These are phyloP conservation scores for Xylaria sp. DNA, from an alignment of 2,329 filamentous ascomycete species.

Conservation along the genomic window DNA sequence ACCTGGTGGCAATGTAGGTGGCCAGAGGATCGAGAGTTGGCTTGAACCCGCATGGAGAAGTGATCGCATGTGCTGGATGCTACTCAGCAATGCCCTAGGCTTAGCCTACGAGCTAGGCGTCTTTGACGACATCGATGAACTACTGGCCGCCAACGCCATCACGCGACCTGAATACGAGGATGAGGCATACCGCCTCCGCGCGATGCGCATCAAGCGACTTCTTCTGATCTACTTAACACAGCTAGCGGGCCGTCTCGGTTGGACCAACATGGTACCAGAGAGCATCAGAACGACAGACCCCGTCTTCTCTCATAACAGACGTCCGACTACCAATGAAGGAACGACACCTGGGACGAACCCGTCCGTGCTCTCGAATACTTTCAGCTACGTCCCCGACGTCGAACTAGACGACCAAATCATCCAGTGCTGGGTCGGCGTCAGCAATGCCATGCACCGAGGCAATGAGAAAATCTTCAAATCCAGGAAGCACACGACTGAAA, in stretches of 20 bases:
- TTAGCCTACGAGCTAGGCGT: constrained; percentile 94
- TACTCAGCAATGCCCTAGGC: constrained; percentile 89
- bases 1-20: constrained; percentile 72
- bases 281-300: constrained; percentile 68
- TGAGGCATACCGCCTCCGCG: constrained; percentile 78
- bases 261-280: constrained; percentile 92
- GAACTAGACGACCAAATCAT: constrained; percentile 76
- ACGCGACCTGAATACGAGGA: constrained; percentile 76
- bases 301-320: constrained; percentile 62
- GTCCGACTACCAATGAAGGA: constrained; percentile 63
- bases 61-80: constrained; percentile 98
- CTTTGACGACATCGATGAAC: constrained; percentile 87
- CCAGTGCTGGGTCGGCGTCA: constrained; percentile 94
- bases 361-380: constrained; percentile 65
- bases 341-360: constrained; percentile 69
- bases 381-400: constrained; percentile 74
- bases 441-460: constrained; percentile 88
- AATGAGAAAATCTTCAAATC: constrained; percentile 91
- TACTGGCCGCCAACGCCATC: constrained; percentile 67
- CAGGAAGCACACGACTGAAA: constrained; percentile 84
- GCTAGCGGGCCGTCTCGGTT: constrained; percentile 89
- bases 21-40: constrained; percentile 91
- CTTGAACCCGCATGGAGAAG: constrained; percentile 94
- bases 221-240: constrained; percentile 93
- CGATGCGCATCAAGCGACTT: constrained; percentile 83